phyloP scores from a whole-genome alignment of 306 rosid genomes.

The Cicer bijugum region DNA sequence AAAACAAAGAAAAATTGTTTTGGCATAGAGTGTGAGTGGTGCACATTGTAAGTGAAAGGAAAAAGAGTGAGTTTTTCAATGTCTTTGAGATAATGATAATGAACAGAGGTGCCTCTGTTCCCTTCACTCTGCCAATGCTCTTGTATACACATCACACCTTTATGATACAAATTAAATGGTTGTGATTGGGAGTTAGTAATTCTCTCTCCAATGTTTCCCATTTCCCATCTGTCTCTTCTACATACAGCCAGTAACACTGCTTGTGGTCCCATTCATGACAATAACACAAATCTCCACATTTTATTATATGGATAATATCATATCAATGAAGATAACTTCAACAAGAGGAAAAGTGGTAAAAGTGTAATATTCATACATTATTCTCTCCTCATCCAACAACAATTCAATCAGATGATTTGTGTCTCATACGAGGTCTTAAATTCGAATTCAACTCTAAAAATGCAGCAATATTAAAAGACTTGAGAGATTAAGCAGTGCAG shows the following conservation, averaged over 20 bases:
- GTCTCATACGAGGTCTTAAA: too few relatives aligned
- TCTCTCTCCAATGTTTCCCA: conserved; percentile 67
- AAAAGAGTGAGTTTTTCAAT: conserved; percentile 18
- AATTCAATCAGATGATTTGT: too few relatives aligned
- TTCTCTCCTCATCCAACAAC: too few relatives aligned
- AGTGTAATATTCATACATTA: not conserved
- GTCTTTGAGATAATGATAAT: conserved; percentile 25
- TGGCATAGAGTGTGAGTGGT: conserved; percentile 42
- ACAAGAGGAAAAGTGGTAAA: conserved; percentile 21
- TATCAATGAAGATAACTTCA: conserved; percentile 31
- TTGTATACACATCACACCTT: conserved; percentile 49
- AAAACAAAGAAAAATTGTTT: conserved; percentile 48
- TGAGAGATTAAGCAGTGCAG: not conserved
- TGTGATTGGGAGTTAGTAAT: conserved; percentile 61
- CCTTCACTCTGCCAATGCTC: conserved; percentile 43
- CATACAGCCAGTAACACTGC: conserved; percentile 53
- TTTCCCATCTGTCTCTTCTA: conserved; percentile 87
- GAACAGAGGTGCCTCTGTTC: conserved; percentile 43
- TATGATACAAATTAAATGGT: conserved; percentile 63
- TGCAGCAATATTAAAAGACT: too few relatives aligned
- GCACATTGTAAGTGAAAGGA: not conserved
- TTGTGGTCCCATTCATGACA: conserved; percentile 67
- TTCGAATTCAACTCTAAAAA: too few relatives aligned
- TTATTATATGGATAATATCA: conserved; percentile 30
- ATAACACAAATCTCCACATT: conserved; percentile 41